phyloP scores from a whole-genome alignment of 108 stramenopile genomes.

The Fragilaria radians region DNA sequence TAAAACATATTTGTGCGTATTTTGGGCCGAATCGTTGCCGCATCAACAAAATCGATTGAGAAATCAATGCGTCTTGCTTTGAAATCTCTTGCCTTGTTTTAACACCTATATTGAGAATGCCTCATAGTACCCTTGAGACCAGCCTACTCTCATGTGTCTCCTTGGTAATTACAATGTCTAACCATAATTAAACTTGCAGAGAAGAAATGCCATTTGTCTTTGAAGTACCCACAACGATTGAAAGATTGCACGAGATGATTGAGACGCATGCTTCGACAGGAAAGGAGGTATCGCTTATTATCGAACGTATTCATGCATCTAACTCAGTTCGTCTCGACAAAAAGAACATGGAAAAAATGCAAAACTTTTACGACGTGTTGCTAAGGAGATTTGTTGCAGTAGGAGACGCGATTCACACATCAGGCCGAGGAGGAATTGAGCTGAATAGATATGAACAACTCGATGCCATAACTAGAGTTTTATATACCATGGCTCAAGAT shows the following conservation, averaged over 20 bases:
- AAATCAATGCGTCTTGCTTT: constrained; percentile 39
- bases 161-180: constrained; percentile 67
- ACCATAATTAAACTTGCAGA: constrained; percentile 18
- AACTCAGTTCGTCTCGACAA: constrained; percentile 83
- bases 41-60: constrained; percentile 15
- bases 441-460: constrained; percentile 70
- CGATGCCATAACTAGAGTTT: constrained; percentile 50
- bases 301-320: constrained; percentile 70
- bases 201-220: constrained; percentile 87
- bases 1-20: not conserved
- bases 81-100: constrained; percentile 27
- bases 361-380: constrained; percentile 92
- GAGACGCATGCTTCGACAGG: constrained; percentile 68
- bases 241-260: constrained; percentile 85
- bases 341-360: constrained; percentile 86
- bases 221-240: constrained; percentile 84
- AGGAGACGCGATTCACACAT: constrained; percentile 69
- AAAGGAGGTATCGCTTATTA: constrained; percentile 70
- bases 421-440: constrained; percentile 70
- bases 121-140: constrained; percentile 72
- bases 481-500: constrained; percentile 82
- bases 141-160: constrained; percentile 70
- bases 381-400: constrained; percentile 83
- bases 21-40: constrained; percentile 10
- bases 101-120: constrained; percentile 36